Evolutionary conservation across 2,329 filamentous ascomycete genomes (phyloP), one percentile per base, ranked within the genome.

Genomic region (Penicillium decumbens): DNA sequence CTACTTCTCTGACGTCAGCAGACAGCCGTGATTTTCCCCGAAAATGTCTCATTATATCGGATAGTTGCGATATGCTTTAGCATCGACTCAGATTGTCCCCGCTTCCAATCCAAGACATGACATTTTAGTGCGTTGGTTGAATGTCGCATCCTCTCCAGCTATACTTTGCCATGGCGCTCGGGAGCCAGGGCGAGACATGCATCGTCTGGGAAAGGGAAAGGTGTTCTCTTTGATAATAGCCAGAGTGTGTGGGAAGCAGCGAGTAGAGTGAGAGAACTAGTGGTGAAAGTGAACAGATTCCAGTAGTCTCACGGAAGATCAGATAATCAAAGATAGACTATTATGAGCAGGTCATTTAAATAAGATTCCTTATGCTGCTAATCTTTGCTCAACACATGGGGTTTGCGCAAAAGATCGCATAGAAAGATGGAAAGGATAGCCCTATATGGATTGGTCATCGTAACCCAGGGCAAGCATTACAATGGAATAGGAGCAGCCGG

Each of bases 1-100:
- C 35, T 23, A 9, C 20, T 12, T 15, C 15, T 37, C 47, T 53
- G 50, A 53, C 47, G 50, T 53, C 50, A 53, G 25, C 35, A 15
- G 9, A 10, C 18, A 44, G 28, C 13, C 40, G 33, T 25, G 7
- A 23, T 15, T 18, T n/a, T 32, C 38, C 32, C 18, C 29, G 45
- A 42, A 41, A 43, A 40, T 52, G 46, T 43, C 46, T 52, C 43
- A 46, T 13, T 20, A 20, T 32, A 23, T 23, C 38, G 12, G 12
- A 15, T 15, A 23, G 23, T 4, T 40, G 23, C 24, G 20, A 40
- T 40, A 27, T 9, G 12, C 23, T 40, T 39, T 9, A 27, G 8
- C 5, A 27, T 20, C 8, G 13, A 15, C 24, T n/a, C 6, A 1
- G 24, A 47, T 29, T 15, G 15, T 23, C 32, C 24, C 15, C 24